Evolutionary conservation across 2,329 filamentous ascomycete genomes (phyloP).

Genomic region (Basipetospora chlamydospora): DNA sequence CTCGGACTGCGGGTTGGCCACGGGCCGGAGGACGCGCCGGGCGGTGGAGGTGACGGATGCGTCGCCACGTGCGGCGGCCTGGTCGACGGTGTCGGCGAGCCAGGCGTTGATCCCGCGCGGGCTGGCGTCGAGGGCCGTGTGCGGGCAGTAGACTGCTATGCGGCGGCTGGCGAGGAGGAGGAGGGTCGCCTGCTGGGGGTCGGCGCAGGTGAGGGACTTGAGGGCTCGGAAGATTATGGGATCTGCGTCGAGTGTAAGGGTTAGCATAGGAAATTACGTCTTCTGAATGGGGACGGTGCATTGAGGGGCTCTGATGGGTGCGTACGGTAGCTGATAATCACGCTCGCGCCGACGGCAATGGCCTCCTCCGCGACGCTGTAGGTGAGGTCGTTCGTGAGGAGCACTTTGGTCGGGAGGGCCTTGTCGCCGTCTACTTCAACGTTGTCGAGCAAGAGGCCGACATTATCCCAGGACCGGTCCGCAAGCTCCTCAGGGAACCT

Average conservation of each 20-base stretch:
- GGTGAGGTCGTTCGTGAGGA: constrained; percentile 77
- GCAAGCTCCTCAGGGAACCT: constrained; percentile 85
- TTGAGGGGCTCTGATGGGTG: not conserved
- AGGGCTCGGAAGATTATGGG: constrained; percentile 92
- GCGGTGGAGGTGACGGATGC: constrained; percentile 18
- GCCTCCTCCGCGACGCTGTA: constrained; percentile 82
- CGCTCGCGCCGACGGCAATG: constrained; percentile 57
- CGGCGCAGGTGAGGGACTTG: constrained; percentile 71
- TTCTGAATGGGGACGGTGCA: not conserved
- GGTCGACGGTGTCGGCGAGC: constrained; percentile 75
- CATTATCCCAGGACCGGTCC: constrained; percentile 89
- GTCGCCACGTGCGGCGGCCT: constrained; percentile 16
- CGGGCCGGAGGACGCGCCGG: constrained; percentile 30
- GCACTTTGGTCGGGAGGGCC: constrained; percentile 22
- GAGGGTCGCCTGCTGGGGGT: constrained; percentile 77
- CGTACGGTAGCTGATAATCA: constrained; percentile 79
- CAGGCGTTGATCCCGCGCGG: constrained; percentile 80
- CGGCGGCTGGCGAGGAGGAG: constrained; percentile 70
- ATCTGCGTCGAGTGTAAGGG: constrained; percentile 45
- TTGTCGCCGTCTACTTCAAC: constrained; percentile 16
- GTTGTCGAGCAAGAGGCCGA: constrained; percentile 56
- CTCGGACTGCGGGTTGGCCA: constrained; percentile 24
- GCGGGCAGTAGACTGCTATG: constrained; percentile 89
- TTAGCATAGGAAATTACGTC: not conserved
- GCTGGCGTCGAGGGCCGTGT: constrained; percentile 86